Evolutionary conservation across 345 rosid genomes (phyloP).

Genomic region (Dimocarpus longan): DNA sequence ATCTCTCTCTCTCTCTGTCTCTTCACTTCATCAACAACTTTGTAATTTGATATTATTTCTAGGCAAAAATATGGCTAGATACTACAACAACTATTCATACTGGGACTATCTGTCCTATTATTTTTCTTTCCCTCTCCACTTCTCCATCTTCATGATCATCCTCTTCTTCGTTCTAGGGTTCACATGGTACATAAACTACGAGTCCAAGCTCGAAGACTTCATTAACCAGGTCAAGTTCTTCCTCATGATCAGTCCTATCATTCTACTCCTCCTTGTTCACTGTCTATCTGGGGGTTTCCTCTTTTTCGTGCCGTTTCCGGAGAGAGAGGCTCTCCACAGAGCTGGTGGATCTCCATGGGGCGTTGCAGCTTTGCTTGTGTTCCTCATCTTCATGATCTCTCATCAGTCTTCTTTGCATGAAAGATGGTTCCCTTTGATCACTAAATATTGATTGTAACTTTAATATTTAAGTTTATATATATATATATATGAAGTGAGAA

Average conservation of each 20-base stretch:
- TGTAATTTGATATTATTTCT: background rate
- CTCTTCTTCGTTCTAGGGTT: constrained; percentile 39
- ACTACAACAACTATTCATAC: constrained; percentile 26
- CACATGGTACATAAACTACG: constrained; percentile 60
- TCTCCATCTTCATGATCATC: constrained; percentile 41
- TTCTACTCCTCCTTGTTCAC: constrained; percentile 46
- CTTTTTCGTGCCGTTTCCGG: constrained; percentile 28
- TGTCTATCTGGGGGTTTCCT: constrained; percentile 31
- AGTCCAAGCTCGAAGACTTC: constrained; percentile 44
- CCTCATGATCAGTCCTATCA: constrained; percentile 52
- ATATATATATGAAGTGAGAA: background rate
- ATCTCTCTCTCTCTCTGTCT: background rate
- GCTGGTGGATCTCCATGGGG: constrained; percentile 69
- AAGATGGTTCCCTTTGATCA: constrained; percentile 56
- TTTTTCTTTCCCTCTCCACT: constrained; percentile 43
- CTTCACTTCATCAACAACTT: background rate
- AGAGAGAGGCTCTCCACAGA: constrained; percentile 53
- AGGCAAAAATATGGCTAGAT: constrained; percentile 30
- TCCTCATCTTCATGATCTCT: constrained; percentile 57
- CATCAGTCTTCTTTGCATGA: constrained; percentile 56
- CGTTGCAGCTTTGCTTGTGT: constrained; percentile 51
- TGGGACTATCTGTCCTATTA: constrained; percentile 32
- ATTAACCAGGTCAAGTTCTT: constrained; percentile 43
- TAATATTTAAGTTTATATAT: background rate
- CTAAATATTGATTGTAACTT: constrained; percentile 2